These are phyloP conservation scores for Tardiomyces depauwii DNA, from an alignment of 1,139 yeast genomes.

Conservation along the genomic window DNA sequence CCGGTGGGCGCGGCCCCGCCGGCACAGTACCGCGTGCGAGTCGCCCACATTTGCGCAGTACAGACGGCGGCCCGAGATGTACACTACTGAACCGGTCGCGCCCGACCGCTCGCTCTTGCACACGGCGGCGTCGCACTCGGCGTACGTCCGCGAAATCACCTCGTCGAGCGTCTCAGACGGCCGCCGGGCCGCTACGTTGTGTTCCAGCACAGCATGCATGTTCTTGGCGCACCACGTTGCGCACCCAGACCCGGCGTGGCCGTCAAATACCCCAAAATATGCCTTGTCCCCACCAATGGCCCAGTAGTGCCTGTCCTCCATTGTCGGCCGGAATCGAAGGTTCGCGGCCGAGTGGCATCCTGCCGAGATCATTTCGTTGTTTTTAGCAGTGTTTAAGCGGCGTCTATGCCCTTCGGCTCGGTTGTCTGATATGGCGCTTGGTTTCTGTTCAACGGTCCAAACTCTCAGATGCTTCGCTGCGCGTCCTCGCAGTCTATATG, in stretches of 20 bases:
- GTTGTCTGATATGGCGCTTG: no score
- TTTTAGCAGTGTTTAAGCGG: no score
- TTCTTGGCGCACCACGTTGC: slow-evolving; percentile 95
- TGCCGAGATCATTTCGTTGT: neutral
- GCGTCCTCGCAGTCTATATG: no score
- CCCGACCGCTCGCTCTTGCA: slow-evolving; percentile 23
- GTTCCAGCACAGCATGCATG: slow-evolving; percentile 45
- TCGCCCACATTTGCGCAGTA: slow-evolving; percentile 97
- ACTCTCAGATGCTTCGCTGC: no score
- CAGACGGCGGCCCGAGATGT: slow-evolving; percentile 50
- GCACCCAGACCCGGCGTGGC: slow-evolving; percentile 92
- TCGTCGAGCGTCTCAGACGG: slow-evolving; percentile 25
- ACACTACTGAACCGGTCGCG: neutral
- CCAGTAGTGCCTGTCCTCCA: slow-evolving; percentile 96
- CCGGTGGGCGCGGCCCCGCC: slow-evolving; percentile 62
- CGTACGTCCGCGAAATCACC: slow-evolving; percentile 54
- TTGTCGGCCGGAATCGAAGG: slow-evolving; percentile 65
- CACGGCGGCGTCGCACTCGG: slow-evolving; percentile 85
- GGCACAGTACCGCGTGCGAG: slow-evolving; percentile 67
- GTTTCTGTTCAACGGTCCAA: no score
- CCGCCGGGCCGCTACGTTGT: slow-evolving; percentile 15
- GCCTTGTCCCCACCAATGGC: slow-evolving; percentile 88
- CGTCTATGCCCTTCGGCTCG: no score
- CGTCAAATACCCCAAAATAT: slow-evolving; percentile 92
- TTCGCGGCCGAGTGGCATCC: slow-evolving; percentile 26